Conservation (phyloP, 306 rosid species). For the Astragalus glycyphyllos region DNA sequence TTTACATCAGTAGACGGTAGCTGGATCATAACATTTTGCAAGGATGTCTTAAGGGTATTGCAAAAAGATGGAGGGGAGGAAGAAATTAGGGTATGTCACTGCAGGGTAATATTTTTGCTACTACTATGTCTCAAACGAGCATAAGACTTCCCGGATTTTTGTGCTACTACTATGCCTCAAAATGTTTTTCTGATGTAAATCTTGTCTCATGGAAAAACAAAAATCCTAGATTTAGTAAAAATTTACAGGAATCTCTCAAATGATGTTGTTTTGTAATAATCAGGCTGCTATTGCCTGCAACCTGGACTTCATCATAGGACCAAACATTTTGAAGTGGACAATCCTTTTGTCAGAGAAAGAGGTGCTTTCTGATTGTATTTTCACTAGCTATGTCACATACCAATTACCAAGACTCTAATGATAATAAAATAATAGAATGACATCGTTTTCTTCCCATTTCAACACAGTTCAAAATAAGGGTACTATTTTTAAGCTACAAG, state of each 20-base stretch:
- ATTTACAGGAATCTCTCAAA: background rate
- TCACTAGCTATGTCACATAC: background rate
- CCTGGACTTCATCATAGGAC: background rate
- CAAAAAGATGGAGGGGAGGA: background rate
- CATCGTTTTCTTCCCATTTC: background rate
- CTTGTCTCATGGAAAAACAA: conserved; percentile 4
- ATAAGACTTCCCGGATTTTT: background rate
- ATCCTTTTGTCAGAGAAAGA: background rate
- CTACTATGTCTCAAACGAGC: background rate
- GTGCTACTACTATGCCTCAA: background rate
- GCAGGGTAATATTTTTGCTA: background rate
- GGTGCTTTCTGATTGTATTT: background rate
- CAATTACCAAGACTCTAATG: background rate
- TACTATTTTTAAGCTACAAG: conserved; percentile 1
- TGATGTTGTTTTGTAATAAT: conserved; percentile 1
- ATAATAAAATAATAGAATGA: background rate
- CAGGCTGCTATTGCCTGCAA: background rate
- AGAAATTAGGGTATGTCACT: background rate
- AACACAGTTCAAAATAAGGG: conserved; percentile 6
- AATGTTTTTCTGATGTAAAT: background rate
- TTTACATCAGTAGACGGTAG: background rate
- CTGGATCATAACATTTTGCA: background rate
- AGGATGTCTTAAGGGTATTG: background rate
- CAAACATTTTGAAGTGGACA: background rate
- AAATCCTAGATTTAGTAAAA: conserved; percentile 1